These are phyloP conservation scores for Termitomyces eurrhizus DNA, from an alignment of 768 basidiomycete species.

Conservation along the genomic window DNA sequence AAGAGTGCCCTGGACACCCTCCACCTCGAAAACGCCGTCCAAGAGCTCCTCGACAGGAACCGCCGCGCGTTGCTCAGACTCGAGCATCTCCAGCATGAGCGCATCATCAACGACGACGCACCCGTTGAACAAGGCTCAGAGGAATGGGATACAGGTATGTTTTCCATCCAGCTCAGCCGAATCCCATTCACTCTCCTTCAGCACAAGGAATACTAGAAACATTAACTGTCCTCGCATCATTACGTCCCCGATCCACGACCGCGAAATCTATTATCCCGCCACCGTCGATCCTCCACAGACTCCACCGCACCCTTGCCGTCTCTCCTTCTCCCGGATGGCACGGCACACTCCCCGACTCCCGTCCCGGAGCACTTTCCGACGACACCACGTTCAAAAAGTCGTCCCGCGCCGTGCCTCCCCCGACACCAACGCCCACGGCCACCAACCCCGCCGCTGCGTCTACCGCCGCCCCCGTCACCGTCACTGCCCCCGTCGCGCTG, in stretches of 20 bases:
- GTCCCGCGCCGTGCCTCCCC: constrained; percentile 32
- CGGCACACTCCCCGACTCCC: constrained; percentile 62
- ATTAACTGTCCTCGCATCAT: constrained; percentile 59
- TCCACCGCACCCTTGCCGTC: constrained; percentile 66
- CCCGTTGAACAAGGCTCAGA: constrained; percentile 65
- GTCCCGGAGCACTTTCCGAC: constrained; percentile 63
- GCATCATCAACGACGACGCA: constrained; percentile 44
- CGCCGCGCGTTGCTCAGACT: constrained; percentile 58
- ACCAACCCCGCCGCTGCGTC: constrained; percentile 21
- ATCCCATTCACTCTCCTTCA: constrained; percentile 24
- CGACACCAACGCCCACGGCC: constrained; percentile 2
- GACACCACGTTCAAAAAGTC: constrained; percentile 67
- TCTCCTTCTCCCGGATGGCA: constrained; percentile 65
- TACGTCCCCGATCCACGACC: constrained; percentile 59
- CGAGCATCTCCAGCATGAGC: constrained; percentile 58
- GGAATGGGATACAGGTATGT: constrained; percentile 79
- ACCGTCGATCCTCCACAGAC: constrained; percentile 57
- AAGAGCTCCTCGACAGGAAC: constrained; percentile 66
- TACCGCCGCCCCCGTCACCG: constrained; percentile 18
- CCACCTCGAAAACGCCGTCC: constrained; percentile 65
- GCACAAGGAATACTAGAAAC: constrained; percentile 74
- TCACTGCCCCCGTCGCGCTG: constrained; percentile 18
- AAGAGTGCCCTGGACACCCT: constrained; percentile 58
- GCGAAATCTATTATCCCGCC: constrained; percentile 59
- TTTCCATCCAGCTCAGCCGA: constrained; percentile 5